Percentiles rank a stretch among this genome's conserved stretches.
Conservation (phyloP, 352 stramenopile genomes). For the Aphanomyces astaci region DNA sequence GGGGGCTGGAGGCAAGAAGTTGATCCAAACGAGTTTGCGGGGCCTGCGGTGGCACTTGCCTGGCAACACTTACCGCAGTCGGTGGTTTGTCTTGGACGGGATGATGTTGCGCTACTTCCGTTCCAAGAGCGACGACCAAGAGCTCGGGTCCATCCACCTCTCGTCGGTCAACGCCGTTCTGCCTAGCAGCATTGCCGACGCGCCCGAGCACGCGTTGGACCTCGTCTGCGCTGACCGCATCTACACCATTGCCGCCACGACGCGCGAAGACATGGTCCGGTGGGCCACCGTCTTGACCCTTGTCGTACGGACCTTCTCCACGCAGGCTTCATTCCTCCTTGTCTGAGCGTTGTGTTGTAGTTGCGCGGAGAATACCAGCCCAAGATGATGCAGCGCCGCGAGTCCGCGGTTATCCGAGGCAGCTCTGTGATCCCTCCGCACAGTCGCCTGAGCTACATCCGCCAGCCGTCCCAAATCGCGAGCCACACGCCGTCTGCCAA, state of each 20-base stretch:
- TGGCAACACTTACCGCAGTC: conserved; percentile 66
- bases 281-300: conserved; percentile 82
- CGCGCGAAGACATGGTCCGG: conserved; percentile 83
- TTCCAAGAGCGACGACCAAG: conserved; percentile 77
- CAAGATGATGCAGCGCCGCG: conserved; percentile 80
- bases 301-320: conserved; percentile 42
- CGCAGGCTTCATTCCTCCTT: too few species aligned
- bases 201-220: conserved; percentile 75
- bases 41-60: conserved; percentile 69
- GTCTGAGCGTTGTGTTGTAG: conserved; percentile 23
- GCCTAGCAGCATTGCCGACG: conserved; percentile 81
- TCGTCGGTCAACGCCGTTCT: conserved; percentile 81
- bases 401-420: conserved; percentile 81
- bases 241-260: conserved; percentile 79
- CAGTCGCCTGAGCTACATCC: conserved; percentile 43
- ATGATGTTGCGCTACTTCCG: conserved; percentile 87
- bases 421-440: conserved; percentile 72
- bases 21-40: conserved; percentile 55
- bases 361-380: conserved; percentile 81
- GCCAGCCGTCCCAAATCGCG: conserved; percentile 18
- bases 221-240: conserved; percentile 82
- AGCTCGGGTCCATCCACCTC: conserved; percentile 82
- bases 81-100: conserved; percentile 84
- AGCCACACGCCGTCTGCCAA: conserved; percentile 28
- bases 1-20: conserved; percentile 76